Conservation (phyloP, 23 red algal species). For the Gracilaria gracilis region DNA sequence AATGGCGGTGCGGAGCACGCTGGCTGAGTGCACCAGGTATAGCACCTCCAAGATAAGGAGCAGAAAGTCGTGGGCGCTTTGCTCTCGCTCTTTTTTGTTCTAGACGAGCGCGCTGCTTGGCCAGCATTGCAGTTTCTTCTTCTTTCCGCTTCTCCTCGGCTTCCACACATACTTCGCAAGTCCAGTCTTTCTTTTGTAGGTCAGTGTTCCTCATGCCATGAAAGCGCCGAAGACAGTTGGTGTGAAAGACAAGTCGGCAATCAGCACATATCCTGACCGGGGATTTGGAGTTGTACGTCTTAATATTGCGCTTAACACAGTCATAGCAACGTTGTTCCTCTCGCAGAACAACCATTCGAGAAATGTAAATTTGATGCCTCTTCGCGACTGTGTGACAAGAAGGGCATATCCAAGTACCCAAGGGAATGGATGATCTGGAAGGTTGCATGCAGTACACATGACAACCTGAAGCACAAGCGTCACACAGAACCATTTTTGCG, state of each 20-base stretch:
- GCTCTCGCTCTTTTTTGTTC: not conserved
- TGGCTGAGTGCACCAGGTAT: not conserved
- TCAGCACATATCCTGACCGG: not conserved
- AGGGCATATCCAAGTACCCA: not conserved
- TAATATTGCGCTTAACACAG: not conserved
- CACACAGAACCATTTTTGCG: not conserved
- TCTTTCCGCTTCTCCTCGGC: not conserved
- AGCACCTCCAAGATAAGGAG: not conserved
- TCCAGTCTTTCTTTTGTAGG: not conserved
- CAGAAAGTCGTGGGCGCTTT: not conserved
- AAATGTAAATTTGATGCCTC: not conserved
- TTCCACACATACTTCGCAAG: not conserved
- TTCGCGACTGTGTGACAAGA: not conserved
- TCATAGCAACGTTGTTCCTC: not conserved
- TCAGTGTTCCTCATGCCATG: not conserved
- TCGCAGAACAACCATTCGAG: not conserved
- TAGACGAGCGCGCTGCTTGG: not conserved
- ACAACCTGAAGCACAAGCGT: not conserved
- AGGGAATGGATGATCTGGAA: not conserved
- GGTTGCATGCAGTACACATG: conserved; percentile 9
- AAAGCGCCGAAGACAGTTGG: not conserved
- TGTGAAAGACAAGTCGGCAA: not conserved
- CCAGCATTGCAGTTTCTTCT: not conserved
- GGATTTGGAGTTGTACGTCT: not conserved
- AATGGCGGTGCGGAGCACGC: not conserved